Evolutionary conservation across 176 grass and related monocot species (phyloP).

Genomic region (Eragrostis nindensis): DNA sequence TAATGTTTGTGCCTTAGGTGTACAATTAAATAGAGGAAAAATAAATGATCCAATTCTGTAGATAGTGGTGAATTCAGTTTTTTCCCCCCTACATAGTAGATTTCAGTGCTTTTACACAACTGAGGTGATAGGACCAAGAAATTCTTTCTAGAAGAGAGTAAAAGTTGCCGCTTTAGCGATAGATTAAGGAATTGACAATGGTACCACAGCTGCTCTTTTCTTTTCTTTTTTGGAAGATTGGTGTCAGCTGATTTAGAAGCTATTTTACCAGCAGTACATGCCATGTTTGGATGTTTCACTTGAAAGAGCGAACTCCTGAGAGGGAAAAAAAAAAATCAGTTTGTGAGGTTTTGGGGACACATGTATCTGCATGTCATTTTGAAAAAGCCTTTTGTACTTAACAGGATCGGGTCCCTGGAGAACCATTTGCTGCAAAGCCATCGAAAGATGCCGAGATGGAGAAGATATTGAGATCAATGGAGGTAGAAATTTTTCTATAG

Average conservation of each 20-base stretch:
- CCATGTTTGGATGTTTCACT: neutral
- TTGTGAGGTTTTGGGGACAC: neutral
- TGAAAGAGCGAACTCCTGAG: neutral
- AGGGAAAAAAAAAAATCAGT: neutral
- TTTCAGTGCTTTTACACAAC: neutral
- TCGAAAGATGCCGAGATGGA: conserved; percentile 96
- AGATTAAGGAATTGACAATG: neutral
- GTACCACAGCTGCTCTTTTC: neutral
- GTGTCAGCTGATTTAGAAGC: neutral
- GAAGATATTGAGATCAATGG: conserved; percentile 86
- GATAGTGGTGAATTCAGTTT: conserved; percentile 12
- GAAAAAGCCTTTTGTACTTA: neutral
- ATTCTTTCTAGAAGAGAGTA: neutral
- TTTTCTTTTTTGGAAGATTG: neutral
- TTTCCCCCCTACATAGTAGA: neutral
- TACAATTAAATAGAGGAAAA: neutral
- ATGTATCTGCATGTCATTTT: neutral
- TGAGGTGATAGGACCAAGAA: neutral
- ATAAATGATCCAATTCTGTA: neutral
- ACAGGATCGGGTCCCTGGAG: conserved; percentile 80
- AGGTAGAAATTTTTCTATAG: conserved; percentile 49
- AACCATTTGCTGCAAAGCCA: conserved; percentile 81
- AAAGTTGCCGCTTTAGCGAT: neutral
- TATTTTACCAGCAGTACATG: neutral
- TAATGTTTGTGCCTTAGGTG: neutral